A percentile compares a stretch with the other conserved stretches of the same genome.
Evolutionary conservation across 2,329 filamentous ascomycete species (phyloP).

Genomic region (Penicillium sp.): DNA sequence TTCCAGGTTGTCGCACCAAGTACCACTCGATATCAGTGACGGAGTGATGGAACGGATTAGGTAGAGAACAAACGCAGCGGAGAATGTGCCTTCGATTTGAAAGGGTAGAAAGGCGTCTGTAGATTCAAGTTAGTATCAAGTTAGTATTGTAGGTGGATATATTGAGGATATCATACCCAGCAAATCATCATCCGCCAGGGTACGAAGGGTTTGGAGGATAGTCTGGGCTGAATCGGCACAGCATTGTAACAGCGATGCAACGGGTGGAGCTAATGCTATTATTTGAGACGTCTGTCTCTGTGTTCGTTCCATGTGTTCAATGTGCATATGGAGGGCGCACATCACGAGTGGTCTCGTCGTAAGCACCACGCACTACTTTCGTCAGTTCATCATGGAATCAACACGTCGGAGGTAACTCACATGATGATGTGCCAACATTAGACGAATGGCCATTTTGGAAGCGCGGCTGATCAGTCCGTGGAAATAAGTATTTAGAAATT

Average conservation of each 20-base stretch:
- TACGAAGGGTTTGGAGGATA: conserved; percentile 26
- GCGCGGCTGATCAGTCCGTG: conserved; percentile 25
- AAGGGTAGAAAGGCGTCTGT: conserved; percentile 41
- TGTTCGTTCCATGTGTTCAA: conserved; percentile 25
- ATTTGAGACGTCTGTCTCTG: conserved; percentile 18
- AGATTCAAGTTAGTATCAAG: not conserved
- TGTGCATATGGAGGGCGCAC: conserved; percentile 28
- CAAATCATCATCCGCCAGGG: conserved; percentile 23
- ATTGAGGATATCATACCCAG: conserved; percentile 12
- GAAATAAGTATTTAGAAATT: conserved; percentile 24
- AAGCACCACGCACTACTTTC: conserved; percentile 24
- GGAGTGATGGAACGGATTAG: conserved; percentile 35
- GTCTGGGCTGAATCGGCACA: conserved; percentile 27
- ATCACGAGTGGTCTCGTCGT: conserved; percentile 28
- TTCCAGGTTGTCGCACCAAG: conserved; percentile 38
- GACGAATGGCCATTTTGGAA: conserved; percentile 26
- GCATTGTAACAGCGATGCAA: conserved; percentile 25
- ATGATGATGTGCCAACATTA: conserved; percentile 30
- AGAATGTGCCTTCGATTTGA: conserved; percentile 44
- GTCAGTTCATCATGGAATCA: not conserved
- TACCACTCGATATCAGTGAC: conserved; percentile 33
- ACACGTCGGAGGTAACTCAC: conserved; percentile 8
- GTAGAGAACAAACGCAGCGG: conserved; percentile 42
- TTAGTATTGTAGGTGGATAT: not conserved
- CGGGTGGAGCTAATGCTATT: conserved; percentile 16